Evolutionary conservation across 495 filamentous ascomycete genomes (phyloP).

Genomic region (Podospora tetraspora): DNA sequence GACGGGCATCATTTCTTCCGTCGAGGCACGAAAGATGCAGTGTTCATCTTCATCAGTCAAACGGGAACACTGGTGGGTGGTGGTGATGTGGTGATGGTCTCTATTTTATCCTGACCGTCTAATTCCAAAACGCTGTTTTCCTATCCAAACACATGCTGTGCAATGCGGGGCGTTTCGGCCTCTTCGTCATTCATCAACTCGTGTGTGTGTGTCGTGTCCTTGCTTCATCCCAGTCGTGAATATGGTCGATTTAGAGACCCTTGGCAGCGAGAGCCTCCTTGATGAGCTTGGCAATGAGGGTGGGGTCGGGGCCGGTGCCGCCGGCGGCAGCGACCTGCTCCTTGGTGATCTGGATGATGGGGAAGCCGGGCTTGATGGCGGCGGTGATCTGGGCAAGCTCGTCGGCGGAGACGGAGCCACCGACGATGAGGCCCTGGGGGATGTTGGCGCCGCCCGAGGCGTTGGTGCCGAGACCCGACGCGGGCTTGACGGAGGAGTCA

Average conservation of each 20-base stretch:
- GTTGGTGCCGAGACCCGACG: constrained; percentile 26
- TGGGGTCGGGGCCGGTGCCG: constrained; percentile 16
- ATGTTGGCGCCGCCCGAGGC: constrained; percentile 4
- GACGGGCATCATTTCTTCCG: no score
- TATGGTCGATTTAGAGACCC: background rate
- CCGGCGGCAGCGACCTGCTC: constrained; percentile 23
- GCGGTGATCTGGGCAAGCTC: constrained; percentile 16
- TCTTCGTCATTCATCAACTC: background rate
- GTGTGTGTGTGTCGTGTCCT: background rate
- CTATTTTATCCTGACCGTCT: background rate
- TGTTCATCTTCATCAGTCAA: background rate
- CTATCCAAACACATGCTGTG: background rate
- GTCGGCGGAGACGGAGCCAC: constrained; percentile 23
- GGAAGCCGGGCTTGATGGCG: constrained; percentile 15
- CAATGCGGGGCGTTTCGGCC: background rate
- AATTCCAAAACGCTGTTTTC: background rate
- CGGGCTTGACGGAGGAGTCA: constrained; percentile 6
- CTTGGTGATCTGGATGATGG: constrained; percentile 19
- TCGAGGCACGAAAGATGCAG: no score
- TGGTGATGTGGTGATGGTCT: background rate
- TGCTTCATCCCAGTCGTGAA: background rate
- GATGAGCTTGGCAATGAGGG: constrained; percentile 19
- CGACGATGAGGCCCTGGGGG: constrained; percentile 28
- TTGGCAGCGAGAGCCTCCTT: constrained; percentile 19
- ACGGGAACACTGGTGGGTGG: no score